A percentile compares a stretch with the other conserved stretches of the same genome.
phyloP scores from a whole-genome alignment of 257 asterid species.

The Nyctanthes arbortristis region DNA sequence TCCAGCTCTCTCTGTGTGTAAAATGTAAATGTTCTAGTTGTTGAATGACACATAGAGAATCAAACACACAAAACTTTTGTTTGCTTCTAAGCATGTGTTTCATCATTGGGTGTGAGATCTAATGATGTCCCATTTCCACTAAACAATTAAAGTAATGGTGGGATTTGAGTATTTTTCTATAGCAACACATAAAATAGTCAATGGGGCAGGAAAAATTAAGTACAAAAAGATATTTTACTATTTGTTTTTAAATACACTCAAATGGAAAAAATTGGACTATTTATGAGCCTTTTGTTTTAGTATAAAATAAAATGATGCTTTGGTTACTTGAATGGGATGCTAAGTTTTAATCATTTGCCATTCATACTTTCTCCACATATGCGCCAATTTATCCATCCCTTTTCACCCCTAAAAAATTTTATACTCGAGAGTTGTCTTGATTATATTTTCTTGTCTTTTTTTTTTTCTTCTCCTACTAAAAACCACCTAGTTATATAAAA shows the following conservation, averaged over 20 bases:
- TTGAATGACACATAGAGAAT: slow-evolving; percentile 25
- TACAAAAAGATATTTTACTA: not conserved
- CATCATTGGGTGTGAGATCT: slow-evolving; percentile 54
- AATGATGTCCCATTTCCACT: slow-evolving; percentile 50
- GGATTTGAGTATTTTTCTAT: not conserved
- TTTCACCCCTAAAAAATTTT: too few relatives aligned
- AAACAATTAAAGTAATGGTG: slow-evolving; percentile 22
- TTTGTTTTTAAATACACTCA: not conserved
- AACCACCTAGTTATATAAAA: too few relatives aligned
- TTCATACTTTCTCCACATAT: not conserved
- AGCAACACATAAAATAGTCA: not conserved
- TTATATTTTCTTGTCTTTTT: too few relatives aligned
- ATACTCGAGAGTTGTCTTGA: too few relatives aligned
- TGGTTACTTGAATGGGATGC: slow-evolving; percentile 1
- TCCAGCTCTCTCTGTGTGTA: slow-evolving; percentile 21
- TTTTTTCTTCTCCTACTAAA: too few relatives aligned
- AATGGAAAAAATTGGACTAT: not conserved
- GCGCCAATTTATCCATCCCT: not conserved
- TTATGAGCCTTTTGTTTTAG: not conserved
- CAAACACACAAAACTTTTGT: slow-evolving; percentile 35
- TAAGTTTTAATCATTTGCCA: not conserved
- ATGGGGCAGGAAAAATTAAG: not conserved
- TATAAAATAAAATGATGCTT: not conserved
- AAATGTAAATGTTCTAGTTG: slow-evolving; percentile 8
- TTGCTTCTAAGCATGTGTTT: slow-evolving; percentile 96